Evolutionary conservation across 176 grass and related monocot species (phyloP), one percentile per base, ranked within the genome.

Genomic region (Elymus sibiricus): DNA sequence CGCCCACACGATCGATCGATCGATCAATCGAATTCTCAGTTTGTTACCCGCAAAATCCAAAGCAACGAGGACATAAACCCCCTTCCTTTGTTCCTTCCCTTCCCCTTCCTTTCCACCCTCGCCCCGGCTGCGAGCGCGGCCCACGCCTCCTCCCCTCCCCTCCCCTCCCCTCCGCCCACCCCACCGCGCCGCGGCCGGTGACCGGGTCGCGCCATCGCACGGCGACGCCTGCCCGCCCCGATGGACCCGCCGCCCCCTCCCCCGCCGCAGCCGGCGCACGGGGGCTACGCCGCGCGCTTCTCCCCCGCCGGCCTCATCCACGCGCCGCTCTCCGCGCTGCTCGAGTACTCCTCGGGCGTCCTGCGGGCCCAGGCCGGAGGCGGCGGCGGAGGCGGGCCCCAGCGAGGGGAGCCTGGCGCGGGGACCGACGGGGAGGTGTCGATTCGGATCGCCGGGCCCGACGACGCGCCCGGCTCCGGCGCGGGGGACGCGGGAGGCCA

Each of bases 291-390:
- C 12, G 78, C 93, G 46, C 93, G 88, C 67, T 94, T 95, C 86
- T 95, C 93, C 8, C 80, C 93, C 19, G 86, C 93, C 5, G 89
- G 82, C 82, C 83, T 95, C 78, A 91, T 98, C 91, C 93, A 95
- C 93, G 91, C 93, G 72, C 91, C 91, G 49, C 88, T 98, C 56
- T 87, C 93, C 64, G 93, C 93, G 42, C 90, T 93, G 76, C 79
- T 98, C 64, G 96, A 98, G 82, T 93, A 95, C 78, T 93, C 77
- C 35, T 64, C 88, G 53, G 96, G 96, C 49, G 58, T 98, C 89
- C 80, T 98, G 55, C 96, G 90, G 29, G 12, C 79, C 79, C 88
- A 82, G 64, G 53, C 86, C 34, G 72, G 59, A 9, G 81, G 68
- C 21, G 84, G 60, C 63, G 14, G 64, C 31, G 87, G 31, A 11